These are phyloP conservation scores for Coemansia sp. DNA, from an alignment of 192 early-diverging fungal species.

Conservation along the genomic window DNA sequence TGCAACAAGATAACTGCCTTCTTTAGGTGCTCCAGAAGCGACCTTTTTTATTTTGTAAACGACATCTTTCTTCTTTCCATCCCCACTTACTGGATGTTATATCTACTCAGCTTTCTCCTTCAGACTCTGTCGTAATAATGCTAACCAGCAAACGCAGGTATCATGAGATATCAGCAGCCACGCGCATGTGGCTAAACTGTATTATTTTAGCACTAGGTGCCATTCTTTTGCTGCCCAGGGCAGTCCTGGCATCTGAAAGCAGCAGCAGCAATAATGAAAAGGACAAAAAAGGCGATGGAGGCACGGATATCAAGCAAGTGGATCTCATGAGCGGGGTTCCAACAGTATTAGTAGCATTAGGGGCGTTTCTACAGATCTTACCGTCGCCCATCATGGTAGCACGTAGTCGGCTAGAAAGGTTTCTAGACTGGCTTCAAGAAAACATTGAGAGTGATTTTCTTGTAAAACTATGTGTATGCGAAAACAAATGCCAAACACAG, in stretches of 20 bases:
- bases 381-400: slow-evolving; percentile 18
- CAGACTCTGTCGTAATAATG: too few relatives aligned
- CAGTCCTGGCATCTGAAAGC: too few relatives aligned
- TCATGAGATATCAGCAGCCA: too few relatives aligned
- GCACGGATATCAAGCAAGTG: slow-evolving; percentile 16
- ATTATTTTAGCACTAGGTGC: too few relatives aligned
- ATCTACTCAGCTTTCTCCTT: not conserved
- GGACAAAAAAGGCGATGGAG: not conserved
- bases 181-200: too few relatives aligned
- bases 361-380: slow-evolving; percentile 23
- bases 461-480: slow-evolving; percentile 20
- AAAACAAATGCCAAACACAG: slow-evolving; percentile 16
- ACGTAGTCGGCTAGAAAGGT: slow-evolving; percentile 7
- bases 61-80: not conserved
- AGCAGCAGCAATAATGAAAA: too few relatives aligned
- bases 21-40: too few relatives aligned
- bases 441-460: slow-evolving; percentile 25
- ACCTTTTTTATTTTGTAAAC: too few relatives aligned
- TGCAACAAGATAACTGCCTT: too few relatives aligned
- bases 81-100: not conserved
- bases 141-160: too few relatives aligned
- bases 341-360: slow-evolving; percentile 2
- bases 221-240: too few relatives aligned
- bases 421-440: slow-evolving; percentile 17
- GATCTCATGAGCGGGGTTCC: slow-evolving; percentile 31